Percentiles rank a stretch among this genome's conserved stretches.
Conservation (phyloP, 2,329 filamentous ascomycete species). For the Curvularia sp. region DNA sequence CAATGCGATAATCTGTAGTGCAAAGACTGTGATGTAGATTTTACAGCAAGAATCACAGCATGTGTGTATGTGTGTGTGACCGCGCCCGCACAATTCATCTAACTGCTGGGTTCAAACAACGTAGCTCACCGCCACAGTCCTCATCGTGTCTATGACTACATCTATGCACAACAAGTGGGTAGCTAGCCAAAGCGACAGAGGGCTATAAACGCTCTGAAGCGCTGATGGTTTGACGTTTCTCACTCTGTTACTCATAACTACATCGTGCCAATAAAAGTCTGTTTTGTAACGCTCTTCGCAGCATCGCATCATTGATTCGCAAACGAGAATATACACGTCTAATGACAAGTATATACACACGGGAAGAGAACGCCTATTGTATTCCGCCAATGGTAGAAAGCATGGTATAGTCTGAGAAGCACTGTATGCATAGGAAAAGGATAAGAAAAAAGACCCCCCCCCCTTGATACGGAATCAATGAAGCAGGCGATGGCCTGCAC, state of each 20-base stretch:
- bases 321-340: neutral
- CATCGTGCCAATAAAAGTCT: neutral
- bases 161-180: neutral
- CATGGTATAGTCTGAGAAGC: neutral
- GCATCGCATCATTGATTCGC: neutral
- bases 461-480: neutral
- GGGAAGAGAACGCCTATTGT: neutral
- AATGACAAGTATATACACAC: neutral
- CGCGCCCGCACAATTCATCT: neutral
- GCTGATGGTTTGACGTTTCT: no score
- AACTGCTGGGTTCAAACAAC: neutral
- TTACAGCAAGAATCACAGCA: neutral
- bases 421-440: neutral
- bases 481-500: neutral
- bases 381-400: neutral
- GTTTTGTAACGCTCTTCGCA: neutral
- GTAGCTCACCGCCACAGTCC: neutral
- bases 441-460: neutral
- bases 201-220: neutral
- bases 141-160: neutral
- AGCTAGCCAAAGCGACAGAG: neutral
- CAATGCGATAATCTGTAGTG: neutral
- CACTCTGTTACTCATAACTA: neutral
- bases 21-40: neutral
- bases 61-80: neutral